Evolutionary conservation across 441 rosid species (phyloP).

Genomic region (Arabidopsis lyrata): DNA sequence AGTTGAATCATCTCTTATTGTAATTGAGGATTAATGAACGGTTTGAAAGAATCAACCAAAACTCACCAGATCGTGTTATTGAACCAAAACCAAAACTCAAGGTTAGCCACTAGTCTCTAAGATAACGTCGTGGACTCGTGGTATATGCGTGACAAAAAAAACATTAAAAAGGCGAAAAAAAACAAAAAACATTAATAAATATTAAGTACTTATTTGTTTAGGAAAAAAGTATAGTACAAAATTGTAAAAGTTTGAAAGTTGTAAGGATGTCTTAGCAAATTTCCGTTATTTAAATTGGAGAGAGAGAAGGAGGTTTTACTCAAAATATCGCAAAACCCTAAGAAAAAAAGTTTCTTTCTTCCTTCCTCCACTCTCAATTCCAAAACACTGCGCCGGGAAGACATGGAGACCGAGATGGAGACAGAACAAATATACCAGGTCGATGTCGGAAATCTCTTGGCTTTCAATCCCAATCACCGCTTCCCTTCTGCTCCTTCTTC

Average conservation of each 20-base stretch:
- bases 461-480: slow-evolving; percentile 60
- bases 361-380: slow-evolving; percentile 25
- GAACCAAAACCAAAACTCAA: no score
- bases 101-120: no score
- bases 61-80: neutral
- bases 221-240: neutral
- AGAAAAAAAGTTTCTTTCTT: neutral
- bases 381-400: slow-evolving; percentile 33
- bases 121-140: no score
- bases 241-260: neutral
- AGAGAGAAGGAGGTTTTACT: slow-evolving; percentile 4
- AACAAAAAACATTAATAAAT: no score
- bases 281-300: slow-evolving; percentile 14
- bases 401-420: slow-evolving; percentile 46
- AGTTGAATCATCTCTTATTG: neutral
- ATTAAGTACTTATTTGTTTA: neutral
- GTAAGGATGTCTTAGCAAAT: neutral
- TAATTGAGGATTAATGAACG: neutral
- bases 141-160: no score
- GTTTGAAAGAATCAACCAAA: neutral
- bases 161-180: no score
- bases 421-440: slow-evolving; percentile 48
- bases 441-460: slow-evolving; percentile 83
- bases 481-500: slow-evolving; percentile 67
- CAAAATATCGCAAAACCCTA: slow-evolving; percentile 38